A percentile compares a stretch with the other conserved stretches of the same genome.
Evolutionary conservation across 768 basidiomycete species (phyloP).

Genomic region (Tulasnella sp.): DNA sequence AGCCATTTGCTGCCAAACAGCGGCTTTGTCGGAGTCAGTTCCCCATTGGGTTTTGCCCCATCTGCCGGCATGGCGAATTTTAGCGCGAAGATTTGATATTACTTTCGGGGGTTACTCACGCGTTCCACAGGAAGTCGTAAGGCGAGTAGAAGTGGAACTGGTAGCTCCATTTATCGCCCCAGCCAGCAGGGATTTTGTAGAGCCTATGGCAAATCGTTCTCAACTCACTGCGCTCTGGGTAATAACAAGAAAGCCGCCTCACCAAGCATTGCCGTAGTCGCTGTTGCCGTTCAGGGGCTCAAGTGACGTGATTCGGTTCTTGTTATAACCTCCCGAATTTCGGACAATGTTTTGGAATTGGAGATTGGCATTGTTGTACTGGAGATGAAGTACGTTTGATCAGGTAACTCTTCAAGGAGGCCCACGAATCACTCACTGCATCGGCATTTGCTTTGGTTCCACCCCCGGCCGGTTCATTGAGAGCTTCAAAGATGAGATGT

Average conservation of each 20-base stretch:
- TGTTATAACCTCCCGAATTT: slow-evolving; percentile 14
- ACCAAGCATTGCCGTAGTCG: neutral
- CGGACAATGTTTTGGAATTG: slow-evolving; percentile 15
- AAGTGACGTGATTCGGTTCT: slow-evolving; percentile 1
- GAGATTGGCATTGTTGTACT: slow-evolving; percentile 1
- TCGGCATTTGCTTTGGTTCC: neutral
- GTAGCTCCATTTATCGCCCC: slow-evolving; percentile 7
- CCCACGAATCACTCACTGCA: neutral
- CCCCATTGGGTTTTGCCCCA: slow-evolving; percentile 8
- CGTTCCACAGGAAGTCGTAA: slow-evolving; percentile 2
- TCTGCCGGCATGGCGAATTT: neutral
- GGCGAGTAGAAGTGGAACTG: slow-evolving; percentile 9
- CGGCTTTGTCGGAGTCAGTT: neutral
- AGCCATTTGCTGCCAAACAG: neutral
- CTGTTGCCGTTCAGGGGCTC: neutral
- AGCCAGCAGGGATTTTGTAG: neutral
- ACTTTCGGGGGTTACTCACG: neutral
- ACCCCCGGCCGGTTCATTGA: neutral
- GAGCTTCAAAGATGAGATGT: slow-evolving; percentile 6
- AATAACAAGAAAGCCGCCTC: too few relatives aligned
- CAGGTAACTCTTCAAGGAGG: neutral
- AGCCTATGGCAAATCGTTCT: neutral
- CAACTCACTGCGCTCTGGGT: neutral
- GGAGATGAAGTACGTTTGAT: neutral
- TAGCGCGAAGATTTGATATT: neutral